Evolutionary conservation across 2,329 filamentous ascomycete species (phyloP).

Genomic region (Pyricularia sp.): DNA sequence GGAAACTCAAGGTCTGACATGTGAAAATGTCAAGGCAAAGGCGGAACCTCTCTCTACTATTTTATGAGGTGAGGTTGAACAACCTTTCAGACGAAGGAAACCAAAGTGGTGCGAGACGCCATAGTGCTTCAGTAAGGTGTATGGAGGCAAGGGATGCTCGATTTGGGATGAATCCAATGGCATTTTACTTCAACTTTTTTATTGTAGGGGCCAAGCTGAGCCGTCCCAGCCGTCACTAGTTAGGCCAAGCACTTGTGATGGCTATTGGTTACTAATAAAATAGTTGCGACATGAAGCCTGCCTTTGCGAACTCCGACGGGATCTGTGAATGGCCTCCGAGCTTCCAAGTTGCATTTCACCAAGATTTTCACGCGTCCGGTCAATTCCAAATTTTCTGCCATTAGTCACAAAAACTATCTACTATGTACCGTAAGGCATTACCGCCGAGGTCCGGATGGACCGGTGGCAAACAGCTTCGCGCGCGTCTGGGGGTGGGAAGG

Average conservation of each 20-base stretch:
- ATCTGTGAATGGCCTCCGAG: background rate
- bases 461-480: background rate
- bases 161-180: background rate
- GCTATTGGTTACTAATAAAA: background rate
- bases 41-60: background rate
- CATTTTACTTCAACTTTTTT: background rate
- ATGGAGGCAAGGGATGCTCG: background rate
- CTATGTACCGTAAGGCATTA: background rate
- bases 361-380: background rate
- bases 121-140: background rate
- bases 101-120: background rate
- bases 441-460: background rate
- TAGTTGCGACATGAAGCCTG: background rate
- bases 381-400: background rate
- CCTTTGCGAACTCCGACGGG: background rate
- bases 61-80: background rate
- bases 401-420: background rate
- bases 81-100: background rate
- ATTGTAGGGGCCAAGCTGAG: background rate
- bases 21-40: background rate
- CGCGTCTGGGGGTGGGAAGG: background rate
- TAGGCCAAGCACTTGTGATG: background rate
- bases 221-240: background rate
- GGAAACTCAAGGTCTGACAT: background rate
- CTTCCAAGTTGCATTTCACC: background rate